phyloP scores from a whole-genome alignment of 169 alveolate genomes.

The Cryptosporidium baileyi region DNA sequence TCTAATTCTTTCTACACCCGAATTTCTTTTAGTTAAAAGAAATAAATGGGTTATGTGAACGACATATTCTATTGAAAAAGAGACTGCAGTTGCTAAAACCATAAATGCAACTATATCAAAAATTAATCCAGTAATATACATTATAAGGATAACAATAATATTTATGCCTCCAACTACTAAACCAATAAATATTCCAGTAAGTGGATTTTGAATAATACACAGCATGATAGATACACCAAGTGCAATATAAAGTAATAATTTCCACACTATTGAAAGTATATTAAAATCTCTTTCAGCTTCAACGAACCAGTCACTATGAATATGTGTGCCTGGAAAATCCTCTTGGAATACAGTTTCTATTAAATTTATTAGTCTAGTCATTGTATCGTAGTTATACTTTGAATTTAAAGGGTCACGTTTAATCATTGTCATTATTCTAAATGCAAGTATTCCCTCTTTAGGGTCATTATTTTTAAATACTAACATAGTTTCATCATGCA shows the following conservation, averaged over 20 bases:
- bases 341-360: conserved; percentile 34
- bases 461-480: conserved; percentile 54
- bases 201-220: conserved; percentile 66
- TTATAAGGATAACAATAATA: conserved; percentile 22
- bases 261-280: conserved; percentile 49
- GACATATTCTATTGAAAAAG: conserved; percentile 62
- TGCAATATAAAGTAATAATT: conserved; percentile 41
- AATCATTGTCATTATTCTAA: conserved; percentile 41
- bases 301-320: conserved; percentile 64
- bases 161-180: conserved; percentile 63
- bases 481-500: conserved; percentile 65
- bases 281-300: conserved; percentile 56
- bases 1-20: conserved; percentile 49
- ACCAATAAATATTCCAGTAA: conserved; percentile 60
- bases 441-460: conserved; percentile 22
- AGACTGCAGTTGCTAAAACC: conserved; percentile 67
- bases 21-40: conserved; percentile 19
- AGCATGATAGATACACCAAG: conserved; percentile 62
- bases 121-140: conserved; percentile 59
- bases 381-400: conserved; percentile 33
- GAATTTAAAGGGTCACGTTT: conserved; percentile 41
- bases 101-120: conserved; percentile 65
- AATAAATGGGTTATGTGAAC: conserved; percentile 59
- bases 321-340: conserved; percentile 59
- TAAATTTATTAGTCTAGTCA: conserved; percentile 15